Evolutionary conservation across 108 stramenopile species (phyloP), one percentile per base, ranked within the genome.

Genomic region (Mediolabrus comicus): DNA sequence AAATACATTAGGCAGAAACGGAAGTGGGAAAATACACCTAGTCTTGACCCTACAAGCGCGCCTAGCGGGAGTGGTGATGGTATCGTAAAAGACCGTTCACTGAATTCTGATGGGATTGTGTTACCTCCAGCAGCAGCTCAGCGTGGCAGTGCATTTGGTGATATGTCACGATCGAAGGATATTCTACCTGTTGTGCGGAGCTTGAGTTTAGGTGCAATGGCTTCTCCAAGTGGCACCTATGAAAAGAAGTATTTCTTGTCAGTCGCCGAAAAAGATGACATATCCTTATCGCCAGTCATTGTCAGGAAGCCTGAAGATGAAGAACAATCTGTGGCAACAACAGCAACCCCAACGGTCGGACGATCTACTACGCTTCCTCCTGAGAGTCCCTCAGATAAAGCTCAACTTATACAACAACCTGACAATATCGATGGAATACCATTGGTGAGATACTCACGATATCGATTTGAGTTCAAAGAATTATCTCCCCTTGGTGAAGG

Each of bases 381-480:
- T 0, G 58, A 61, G 10, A 52, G 34, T 24, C 16, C 54, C 28
- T 33, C n/a, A 10, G 34, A 70, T 25, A 58, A 70, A 0, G 34
- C 65, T 7, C 41, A 56, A 1, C 36, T 53, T 7, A 25, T 28
- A 17, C 64, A 55, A 53, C 25, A 58, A 49, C 41, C 65, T 30
- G 76, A 71, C 31, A 71, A 72, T 32, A 64, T 84, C 34, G 79
- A 84, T 58, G 83, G 87, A 54, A 88, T 92, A 67, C 94, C 94
- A 0, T 70, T 92, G 41, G 82, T 92, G 55, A 84, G 84, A 62
- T 95, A 95, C 52, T 84, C 89, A 35, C 77, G 94, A 25, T 95
- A 91, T 61, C 77, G 57, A 19, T 91, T 91, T 19, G 94, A 95
- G 66, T 95, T 95, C 62, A 65, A 79, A 30, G 89, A 95, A 64